These are phyloP conservation scores for Plasmopara viticola DNA, from an alignment of 352 stramenopile species.

Conservation along the genomic window DNA sequence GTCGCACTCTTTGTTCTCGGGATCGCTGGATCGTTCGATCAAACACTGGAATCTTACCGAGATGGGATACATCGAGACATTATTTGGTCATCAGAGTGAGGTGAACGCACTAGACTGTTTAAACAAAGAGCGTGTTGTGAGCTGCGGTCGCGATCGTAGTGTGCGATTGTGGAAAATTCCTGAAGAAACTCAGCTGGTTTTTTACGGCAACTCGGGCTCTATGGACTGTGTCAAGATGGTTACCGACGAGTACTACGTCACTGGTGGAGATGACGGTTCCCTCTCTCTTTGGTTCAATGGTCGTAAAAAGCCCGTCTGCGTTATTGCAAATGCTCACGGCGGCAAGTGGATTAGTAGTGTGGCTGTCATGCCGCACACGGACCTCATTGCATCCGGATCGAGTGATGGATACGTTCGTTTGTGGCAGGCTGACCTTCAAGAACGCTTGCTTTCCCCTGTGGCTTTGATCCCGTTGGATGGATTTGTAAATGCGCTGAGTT, in stretches of 20 bases:
- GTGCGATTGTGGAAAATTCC: conserved; percentile 94
- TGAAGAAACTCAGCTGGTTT: conserved; percentile 92
- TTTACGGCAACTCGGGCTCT: conserved; percentile 84
- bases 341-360: conserved; percentile 88
- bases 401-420: conserved; percentile 88
- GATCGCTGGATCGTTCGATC: conserved; percentile 88
- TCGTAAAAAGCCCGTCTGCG: conserved; percentile 89
- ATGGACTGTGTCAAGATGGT: conserved; percentile 92
- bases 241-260: conserved; percentile 91
- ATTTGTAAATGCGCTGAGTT: conserved; percentile 67
- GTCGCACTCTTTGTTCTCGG: conserved; percentile 88
- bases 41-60: conserved; percentile 95
- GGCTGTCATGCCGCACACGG: conserved; percentile 82
- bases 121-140: conserved; percentile 88
- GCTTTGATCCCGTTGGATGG: conserved; percentile 64
- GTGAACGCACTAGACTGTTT: conserved; percentile 88
- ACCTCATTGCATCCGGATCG: conserved; percentile 89
- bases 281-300: conserved; percentile 90
- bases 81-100: conserved; percentile 90
- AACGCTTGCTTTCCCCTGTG: conserved; percentile 58
- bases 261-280: conserved; percentile 85
- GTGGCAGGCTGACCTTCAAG: conserved; percentile 83
- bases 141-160: conserved; percentile 86
- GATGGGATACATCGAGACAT: conserved; percentile 93
- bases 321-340: conserved; percentile 85